Base-by-base conservation (phyloP, 495 filamentous ascomycete species). In the Penicillium goetzii region DNA sequence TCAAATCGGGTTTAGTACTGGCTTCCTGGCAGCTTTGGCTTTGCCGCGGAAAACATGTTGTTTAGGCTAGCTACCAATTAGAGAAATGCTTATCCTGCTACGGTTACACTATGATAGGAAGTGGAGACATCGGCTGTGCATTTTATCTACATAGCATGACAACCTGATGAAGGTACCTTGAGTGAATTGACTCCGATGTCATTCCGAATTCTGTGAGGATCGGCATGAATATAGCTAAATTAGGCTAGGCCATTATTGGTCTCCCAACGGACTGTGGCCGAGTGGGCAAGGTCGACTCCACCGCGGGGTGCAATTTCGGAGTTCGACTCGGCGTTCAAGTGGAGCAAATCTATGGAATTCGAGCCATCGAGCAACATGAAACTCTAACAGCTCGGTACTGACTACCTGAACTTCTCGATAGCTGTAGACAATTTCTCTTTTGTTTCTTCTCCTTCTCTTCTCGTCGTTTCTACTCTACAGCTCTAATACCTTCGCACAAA, bases 291-390 rank as follows among this genome's bases (percentile, higher is more conserved):
- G 9, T 12, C 2, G 43, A 25, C 43, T 19, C 43, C 43, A 47
- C 43, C 43, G 21, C 43, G 43, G 43, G 43, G 43, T 17, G 19
- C 10, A 47, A 25, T 47, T 12, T 47, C 43, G 43, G 43, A 47
- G 43, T 47, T 47, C 43, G 19, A 47, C 43, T 25, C 43, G 43
- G 43, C 43, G 43, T 47, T 47, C 43, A 25, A 21, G 36, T 40
- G 19, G 19, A 25, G 43, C 12, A 47, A 14, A 12, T 23, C 21
- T 23, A 47, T 23, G 19, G 21, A 25, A 19, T 5, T 47, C 12
- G 5, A 23, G 21, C 43, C 43, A 4, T 45, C 19, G 12, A 45
- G 21, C 19, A 23, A 19, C 19, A 47, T 12, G 4, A 2, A 47
- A 5, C 9, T 14, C 43, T 47, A 47, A 19, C 25, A 47, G 21